These are phyloP conservation scores for Alternaria dauci DNA, from an alignment of 2,329 filamentous ascomycete genomes.

Conservation along the genomic window DNA sequence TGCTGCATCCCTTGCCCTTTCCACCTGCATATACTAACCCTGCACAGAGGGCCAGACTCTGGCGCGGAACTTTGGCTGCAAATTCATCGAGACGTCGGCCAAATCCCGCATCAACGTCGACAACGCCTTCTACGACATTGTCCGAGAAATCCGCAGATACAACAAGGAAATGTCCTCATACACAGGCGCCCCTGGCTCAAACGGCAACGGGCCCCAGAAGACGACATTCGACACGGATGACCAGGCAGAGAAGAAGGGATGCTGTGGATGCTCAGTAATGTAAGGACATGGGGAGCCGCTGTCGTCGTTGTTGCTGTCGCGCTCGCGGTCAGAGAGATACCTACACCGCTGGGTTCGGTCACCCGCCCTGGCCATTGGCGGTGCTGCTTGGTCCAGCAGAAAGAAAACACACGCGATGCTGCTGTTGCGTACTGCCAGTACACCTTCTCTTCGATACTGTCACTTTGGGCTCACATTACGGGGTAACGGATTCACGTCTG, in stretches of 20 bases:
- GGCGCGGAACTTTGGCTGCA: slow-evolving; percentile 89
- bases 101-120: slow-evolving; percentile 99
- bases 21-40: slow-evolving; percentile 25
- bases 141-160: slow-evolving; percentile 96
- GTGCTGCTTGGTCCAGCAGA: slow-evolving; percentile 28
- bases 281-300: slow-evolving; percentile 53
- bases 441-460: slow-evolving; percentile 35
- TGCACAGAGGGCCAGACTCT: slow-evolving; percentile 84
- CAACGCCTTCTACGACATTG: slow-evolving; percentile 97
- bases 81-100: slow-evolving; percentile 98
- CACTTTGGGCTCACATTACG: slow-evolving; percentile 34
- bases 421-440: slow-evolving; percentile 48
- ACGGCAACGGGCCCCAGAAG: slow-evolving; percentile 52
- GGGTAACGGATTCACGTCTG: slow-evolving; percentile 38
- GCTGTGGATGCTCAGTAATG: slow-evolving; percentile 91
- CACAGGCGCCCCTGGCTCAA: slow-evolving; percentile 69
- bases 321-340: slow-evolving; percentile 27
- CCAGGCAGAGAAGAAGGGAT: slow-evolving; percentile 71
- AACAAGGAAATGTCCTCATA: slow-evolving; percentile 98
- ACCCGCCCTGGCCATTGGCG: slow-evolving; percentile 36
- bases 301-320: slow-evolving; percentile 17
- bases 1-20: not conserved
- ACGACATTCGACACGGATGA: slow-evolving; percentile 83
- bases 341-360: slow-evolving; percentile 28
- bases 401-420: slow-evolving; percentile 42